Base-by-base conservation (phyloP, 768 basidiomycete genomes). In the Mycena kentingensis region DNA sequence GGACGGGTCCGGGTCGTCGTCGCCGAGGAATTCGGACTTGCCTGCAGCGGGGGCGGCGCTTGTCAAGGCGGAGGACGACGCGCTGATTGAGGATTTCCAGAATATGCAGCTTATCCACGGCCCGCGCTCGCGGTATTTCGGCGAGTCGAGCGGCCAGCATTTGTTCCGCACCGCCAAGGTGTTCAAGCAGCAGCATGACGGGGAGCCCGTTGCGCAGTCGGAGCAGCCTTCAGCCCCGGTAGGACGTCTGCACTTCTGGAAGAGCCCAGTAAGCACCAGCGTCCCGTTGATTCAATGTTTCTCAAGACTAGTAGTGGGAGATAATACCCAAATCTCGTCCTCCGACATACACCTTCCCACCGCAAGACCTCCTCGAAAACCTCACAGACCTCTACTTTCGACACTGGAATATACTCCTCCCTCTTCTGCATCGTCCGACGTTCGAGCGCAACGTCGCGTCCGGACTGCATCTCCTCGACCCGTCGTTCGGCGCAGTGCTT, bases 311-410 rank as follows among this genome's bases (percentile, higher is more conserved):
- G n/a, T n/a, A 59, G 57, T 59, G 57, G 57, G 57, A 59, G 19
- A 35, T 27, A 28, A 5, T 2, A 3, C 46, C 50, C 18, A 2
- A 26, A 3, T 12, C 45, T 35, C 52, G 35, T 22, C 7, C 16
- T 28, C 54, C 50, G 12, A 37, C 31, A 4, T 55, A 49, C 37
- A 38, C 5, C 4, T 61, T 76, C 29, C 74, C 75, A 0, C 63
- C 68, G 2, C 41, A 61, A 10, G 74, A 75, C 26, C 66, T 86
- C 21, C 67, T 72, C 19, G 51, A 58, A 5, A 29, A 37, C 2
- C 67, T 87, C 21, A 66, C 85, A 44, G 70, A 81, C 26, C 64
- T 74, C 25, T 84, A 75, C 58, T 87, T 87, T 57, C 48, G 37
- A 2, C 48, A 71, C 24, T 24, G 70, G 51, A 78, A 83, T 52